phyloP scores from a whole-genome alignment of 2,329 filamentous ascomycete species.

The Curvularia sp. region DNA sequence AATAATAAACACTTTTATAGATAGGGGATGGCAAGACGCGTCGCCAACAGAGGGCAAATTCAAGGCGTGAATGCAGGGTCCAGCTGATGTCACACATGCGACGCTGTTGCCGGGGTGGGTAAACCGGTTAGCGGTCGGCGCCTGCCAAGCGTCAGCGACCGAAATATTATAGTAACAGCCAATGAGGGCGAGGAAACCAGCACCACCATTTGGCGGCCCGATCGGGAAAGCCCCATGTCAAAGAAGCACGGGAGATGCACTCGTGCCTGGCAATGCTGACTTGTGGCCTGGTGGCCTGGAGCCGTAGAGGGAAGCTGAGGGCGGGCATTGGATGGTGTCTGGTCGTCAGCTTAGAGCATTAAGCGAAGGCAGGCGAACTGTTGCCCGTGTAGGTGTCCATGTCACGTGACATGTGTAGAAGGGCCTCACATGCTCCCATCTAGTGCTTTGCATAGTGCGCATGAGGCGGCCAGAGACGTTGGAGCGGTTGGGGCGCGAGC shows the following conservation, averaged over 20 bases:
- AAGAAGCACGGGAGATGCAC: conserved; percentile 29
- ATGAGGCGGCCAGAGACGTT: conserved; percentile 2
- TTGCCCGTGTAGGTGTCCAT: background rate
- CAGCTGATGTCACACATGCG: conserved; percentile 46
- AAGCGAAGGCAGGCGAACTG: conserved; percentile 12
- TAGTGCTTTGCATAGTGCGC: conserved; percentile 1
- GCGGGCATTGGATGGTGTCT: conserved; percentile 15
- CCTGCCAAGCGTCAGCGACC: conserved; percentile 19
- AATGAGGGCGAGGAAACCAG: conserved; percentile 23
- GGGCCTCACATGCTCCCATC: conserved; percentile 4
- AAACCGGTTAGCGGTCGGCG: conserved; percentile 33
- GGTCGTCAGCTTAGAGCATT: conserved; percentile 5
- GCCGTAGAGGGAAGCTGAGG: conserved; percentile 7
- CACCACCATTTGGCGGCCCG: conserved; percentile 28
- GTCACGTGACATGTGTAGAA: background rate
- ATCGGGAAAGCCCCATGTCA: conserved; percentile 23
- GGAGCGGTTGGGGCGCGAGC: background rate
- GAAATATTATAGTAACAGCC: conserved; percentile 24
- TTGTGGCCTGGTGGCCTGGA: conserved; percentile 4
- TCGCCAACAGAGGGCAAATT: conserved; percentile 18
- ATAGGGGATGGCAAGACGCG: conserved; percentile 10
- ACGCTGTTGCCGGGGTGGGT: conserved; percentile 15
- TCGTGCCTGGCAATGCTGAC: conserved; percentile 25
- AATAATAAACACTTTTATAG: conserved; percentile 28
- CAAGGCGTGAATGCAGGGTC: conserved; percentile 31